A percentile compares a stretch with the other conserved stretches of the same genome.
Conservation (phyloP, 371 early-diverging fungal genomes). For the Capillidium heterosporum region DNA sequence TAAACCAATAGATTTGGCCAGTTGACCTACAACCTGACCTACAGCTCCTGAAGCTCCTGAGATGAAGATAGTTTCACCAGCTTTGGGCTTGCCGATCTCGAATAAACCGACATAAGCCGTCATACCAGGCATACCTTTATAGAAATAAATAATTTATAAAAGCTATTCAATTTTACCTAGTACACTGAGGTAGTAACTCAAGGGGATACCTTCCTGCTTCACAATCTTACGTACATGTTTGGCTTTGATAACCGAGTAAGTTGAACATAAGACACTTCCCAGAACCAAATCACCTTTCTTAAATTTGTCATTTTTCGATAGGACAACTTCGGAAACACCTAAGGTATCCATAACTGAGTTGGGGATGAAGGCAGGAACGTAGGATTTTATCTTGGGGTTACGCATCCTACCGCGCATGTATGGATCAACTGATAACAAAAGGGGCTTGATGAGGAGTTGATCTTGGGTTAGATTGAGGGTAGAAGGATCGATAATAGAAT, state of each 20-base stretch:
- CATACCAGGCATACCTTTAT: slow-evolving; percentile 34
- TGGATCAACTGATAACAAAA: slow-evolving; percentile 28
- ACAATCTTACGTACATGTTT: slow-evolving; percentile 14
- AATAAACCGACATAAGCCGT: slow-evolving; percentile 45
- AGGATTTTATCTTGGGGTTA: slow-evolving; percentile 20
- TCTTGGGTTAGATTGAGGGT: slow-evolving; percentile 23
- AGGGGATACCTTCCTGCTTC: slow-evolving; percentile 15
- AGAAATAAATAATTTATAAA: slow-evolving; percentile 7
- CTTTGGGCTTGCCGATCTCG: slow-evolving; percentile 26
- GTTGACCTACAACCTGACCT: slow-evolving; percentile 42
- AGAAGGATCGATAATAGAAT: slow-evolving; percentile 21
- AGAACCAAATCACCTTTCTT: slow-evolving; percentile 23
- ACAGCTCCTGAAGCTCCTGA: slow-evolving; percentile 34
- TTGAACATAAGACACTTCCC: slow-evolving; percentile 22
- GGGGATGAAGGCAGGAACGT: slow-evolving; percentile 28
- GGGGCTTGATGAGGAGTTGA: slow-evolving; percentile 32
- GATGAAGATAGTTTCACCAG: slow-evolving; percentile 46
- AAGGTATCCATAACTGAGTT: slow-evolving; percentile 32
- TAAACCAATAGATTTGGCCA: slow-evolving; percentile 39
- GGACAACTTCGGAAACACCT: slow-evolving; percentile 25
- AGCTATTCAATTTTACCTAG: neutral
- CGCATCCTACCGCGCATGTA: slow-evolving; percentile 47
- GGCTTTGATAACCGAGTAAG: slow-evolving; percentile 20
- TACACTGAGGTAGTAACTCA: slow-evolving; percentile 16
- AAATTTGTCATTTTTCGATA: slow-evolving; percentile 18